Percentiles rank a stretch among this genome's conserved stretches.
phyloP scores from a whole-genome alignment of 306 rosid genomes.

The Cucurbita ficifolia region DNA sequence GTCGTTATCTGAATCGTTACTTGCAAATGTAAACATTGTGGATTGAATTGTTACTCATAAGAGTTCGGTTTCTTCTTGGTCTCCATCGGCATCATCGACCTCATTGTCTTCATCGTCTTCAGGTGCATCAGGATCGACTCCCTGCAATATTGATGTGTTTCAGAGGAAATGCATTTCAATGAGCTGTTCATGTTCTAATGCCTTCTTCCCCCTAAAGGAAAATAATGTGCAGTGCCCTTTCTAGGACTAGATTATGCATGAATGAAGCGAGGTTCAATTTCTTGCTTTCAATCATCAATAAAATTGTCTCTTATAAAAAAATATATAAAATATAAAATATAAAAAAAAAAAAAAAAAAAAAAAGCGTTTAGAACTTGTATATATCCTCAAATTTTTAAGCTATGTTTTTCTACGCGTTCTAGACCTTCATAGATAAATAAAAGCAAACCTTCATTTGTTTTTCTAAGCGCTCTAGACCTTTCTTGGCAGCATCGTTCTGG shows the following conservation, averaged over 20 bases:
- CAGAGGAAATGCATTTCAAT: background rate
- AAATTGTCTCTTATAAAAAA: too few species aligned
- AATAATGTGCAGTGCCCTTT: background rate
- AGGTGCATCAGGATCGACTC: constrained; percentile 88
- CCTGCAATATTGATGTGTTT: background rate
- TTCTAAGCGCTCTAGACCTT: constrained; percentile 89
- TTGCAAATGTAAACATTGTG: background rate
- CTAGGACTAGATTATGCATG: background rate
- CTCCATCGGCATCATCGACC: constrained; percentile 88
- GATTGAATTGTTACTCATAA: constrained; percentile 21
- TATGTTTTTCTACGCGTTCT: constrained; percentile 83
- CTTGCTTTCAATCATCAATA: background rate
- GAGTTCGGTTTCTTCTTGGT: constrained; percentile 89
- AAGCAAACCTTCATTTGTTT: constrained; percentile 83
- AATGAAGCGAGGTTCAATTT: background rate
- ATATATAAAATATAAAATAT: too few species aligned
- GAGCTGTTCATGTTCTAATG: background rate
- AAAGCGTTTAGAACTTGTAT: background rate
- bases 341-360: background rate
- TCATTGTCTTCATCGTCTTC: constrained; percentile 98
- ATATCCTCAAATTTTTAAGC: background rate
- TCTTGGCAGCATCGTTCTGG: constrained; percentile 89
- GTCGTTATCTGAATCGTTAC: background rate
- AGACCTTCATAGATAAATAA: constrained; percentile 27
- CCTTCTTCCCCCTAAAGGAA: background rate